Conservation (phyloP, 1,284 basidiomycete species). For the Sutorius eximius region DNA sequence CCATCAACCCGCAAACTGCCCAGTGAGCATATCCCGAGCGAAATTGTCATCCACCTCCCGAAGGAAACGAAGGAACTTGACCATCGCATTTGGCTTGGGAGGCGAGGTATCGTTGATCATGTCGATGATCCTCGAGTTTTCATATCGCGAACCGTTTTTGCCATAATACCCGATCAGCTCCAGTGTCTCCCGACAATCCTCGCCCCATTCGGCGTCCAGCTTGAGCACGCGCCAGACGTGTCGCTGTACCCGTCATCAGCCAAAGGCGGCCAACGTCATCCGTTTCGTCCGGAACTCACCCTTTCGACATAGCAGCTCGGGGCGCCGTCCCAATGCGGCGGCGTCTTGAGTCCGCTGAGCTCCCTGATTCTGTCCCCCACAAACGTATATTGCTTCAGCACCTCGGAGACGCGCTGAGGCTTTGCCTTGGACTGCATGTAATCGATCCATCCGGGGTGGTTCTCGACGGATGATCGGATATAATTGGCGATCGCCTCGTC, state of each 20-base stretch:
- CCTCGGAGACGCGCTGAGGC: conserved; percentile 41
- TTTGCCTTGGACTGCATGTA: conserved; percentile 45
- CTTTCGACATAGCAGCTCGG: conserved; percentile 35
- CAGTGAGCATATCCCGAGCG: conserved; percentile 8
- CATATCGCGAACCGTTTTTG: conserved; percentile 46
- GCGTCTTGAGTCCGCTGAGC: conserved; percentile 41
- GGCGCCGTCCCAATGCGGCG: conserved; percentile 38
- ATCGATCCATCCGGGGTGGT: conserved; percentile 40
- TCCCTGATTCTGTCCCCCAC: conserved; percentile 45
- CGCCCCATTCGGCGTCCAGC: conserved; percentile 44
- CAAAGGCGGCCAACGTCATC: neutral
- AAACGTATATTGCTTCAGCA: conserved; percentile 48
- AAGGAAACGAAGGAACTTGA: conserved; percentile 49
- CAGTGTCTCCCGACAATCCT: conserved; percentile 52
- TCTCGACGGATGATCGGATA: conserved; percentile 41
- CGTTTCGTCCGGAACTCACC: conserved; percentile 28
- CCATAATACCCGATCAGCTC: conserved; percentile 56
- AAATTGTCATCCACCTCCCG: conserved; percentile 43
- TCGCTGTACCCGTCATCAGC: conserved; percentile 35
- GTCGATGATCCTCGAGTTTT: conserved; percentile 49
- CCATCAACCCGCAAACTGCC: conserved; percentile 3
- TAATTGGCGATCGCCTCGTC: conserved; percentile 40
- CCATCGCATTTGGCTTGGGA: conserved; percentile 46
- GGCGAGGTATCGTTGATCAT: conserved; percentile 47
- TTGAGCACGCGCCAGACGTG: conserved; percentile 57